Evolutionary conservation across 208 protist species (phyloP).

Genomic region (Leishmania major): DNA sequence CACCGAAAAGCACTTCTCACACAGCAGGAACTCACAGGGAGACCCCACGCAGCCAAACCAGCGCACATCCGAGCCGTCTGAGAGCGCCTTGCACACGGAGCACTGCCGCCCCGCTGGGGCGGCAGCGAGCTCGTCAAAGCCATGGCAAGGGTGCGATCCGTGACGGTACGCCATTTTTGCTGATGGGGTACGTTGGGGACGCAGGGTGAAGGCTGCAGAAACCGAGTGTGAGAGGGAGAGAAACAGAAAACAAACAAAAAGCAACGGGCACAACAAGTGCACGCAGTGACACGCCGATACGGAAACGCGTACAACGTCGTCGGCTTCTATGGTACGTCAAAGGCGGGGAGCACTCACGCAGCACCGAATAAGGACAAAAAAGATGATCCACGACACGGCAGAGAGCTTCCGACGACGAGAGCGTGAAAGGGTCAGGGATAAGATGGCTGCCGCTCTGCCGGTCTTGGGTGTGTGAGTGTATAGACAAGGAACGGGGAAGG

Average conservation of each 20-base stretch:
- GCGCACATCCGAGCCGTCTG: conserved; percentile 43
- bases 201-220: not conserved
- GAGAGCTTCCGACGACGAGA: not conserved
- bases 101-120: conserved; percentile 31
- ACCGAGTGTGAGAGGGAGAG: not conserved
- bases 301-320: not conserved
- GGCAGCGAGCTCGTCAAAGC: conserved; percentile 32
- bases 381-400: not conserved
- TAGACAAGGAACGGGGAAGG: not conserved
- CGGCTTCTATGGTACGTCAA: conserved; percentile 9
- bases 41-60: conserved; percentile 64
- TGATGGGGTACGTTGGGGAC: not conserved
- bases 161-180: conserved; percentile 35
- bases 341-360: not conserved
- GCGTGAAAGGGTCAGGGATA: not conserved
- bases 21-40: conserved; percentile 59
- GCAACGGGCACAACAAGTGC: not conserved
- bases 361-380: conserved; percentile 1
- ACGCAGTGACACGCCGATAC: not conserved
- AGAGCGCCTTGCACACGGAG: conserved; percentile 62
- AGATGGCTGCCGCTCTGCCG: not conserved
- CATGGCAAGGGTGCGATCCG: conserved; percentile 73
- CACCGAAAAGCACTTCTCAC: conserved; percentile 82
- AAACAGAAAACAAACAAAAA: not conserved
- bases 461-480: conserved; percentile 3